These are phyloP conservation scores for Oleoguttula mirabilis DNA, from an alignment of 495 filamentous ascomycete species.

Conservation along the genomic window DNA sequence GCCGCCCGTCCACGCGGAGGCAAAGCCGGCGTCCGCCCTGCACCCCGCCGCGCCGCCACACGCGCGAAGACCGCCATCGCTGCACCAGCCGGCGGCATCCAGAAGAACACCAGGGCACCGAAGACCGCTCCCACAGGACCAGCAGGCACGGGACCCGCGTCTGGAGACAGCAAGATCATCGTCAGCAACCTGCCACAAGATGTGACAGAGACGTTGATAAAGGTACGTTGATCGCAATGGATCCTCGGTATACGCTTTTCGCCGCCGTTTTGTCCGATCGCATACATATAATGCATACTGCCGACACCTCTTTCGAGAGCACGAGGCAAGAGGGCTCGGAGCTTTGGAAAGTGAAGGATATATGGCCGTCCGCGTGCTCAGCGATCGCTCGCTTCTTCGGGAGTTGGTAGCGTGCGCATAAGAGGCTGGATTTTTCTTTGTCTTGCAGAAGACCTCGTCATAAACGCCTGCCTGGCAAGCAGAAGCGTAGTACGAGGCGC, in stretches of 20 bases:
- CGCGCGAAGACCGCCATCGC: constrained; percentile 37
- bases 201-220: constrained; percentile 89
- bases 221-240: constrained; percentile 85
- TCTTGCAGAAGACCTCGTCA: constrained; percentile 5
- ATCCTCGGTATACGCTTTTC: background rate
- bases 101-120: constrained; percentile 58
- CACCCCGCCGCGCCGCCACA: constrained; percentile 37
- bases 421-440: too few relatives aligned
- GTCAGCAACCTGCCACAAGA: constrained; percentile 95
- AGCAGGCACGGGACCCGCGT: constrained; percentile 43
- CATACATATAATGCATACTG: too few relatives aligned
- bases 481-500: constrained; percentile 10
- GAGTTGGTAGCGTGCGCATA: too few relatives aligned
- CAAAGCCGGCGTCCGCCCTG: constrained; percentile 39
- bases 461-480: constrained; percentile 21
- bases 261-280: background rate
- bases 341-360: too few relatives aligned
- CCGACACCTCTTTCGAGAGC: too few relatives aligned
- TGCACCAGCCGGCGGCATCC: constrained; percentile 73
- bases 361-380: too few relatives aligned
- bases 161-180: constrained; percentile 83
- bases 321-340: too few relatives aligned
- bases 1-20: constrained; percentile 33
- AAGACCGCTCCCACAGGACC: constrained; percentile 30
- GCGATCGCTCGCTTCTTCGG: too few relatives aligned